Conservation (phyloP, 192 early-diverging fungal species). For the Phycomyces blakesleeanus region DNA sequence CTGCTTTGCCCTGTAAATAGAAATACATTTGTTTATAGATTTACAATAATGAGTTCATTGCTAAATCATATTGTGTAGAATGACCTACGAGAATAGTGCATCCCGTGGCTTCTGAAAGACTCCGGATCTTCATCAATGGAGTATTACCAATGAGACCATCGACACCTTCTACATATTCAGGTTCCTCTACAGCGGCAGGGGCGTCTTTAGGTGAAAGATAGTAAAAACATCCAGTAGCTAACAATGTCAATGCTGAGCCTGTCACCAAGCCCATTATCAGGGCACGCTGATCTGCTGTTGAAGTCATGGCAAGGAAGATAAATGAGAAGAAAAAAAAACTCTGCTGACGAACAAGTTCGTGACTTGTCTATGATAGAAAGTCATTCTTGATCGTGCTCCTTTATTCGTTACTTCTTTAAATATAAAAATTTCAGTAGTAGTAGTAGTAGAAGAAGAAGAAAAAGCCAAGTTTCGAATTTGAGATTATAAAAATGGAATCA, state of each 20-base stretch:
- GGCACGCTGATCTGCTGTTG: constrained; percentile 7
- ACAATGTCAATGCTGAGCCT: constrained; percentile 1
- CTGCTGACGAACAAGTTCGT: not conserved
- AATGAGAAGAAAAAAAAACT: not conserved
- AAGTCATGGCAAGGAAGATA: too few relatives aligned
- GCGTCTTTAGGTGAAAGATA: not conserved
- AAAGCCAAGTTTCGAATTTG: not conserved
- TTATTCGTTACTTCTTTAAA: not conserved
- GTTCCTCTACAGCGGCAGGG: not conserved
- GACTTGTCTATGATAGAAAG: not conserved
- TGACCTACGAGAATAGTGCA: constrained; percentile 77
- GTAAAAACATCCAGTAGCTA: constrained; percentile 1
- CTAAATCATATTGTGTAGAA: not conserved
- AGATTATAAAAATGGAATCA: not conserved
- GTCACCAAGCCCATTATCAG: constrained; percentile 3
- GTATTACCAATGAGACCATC: constrained; percentile 89
- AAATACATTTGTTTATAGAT: not conserved
- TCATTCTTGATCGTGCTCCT: too few relatives aligned
- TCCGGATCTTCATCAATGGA: constrained; percentile 81
- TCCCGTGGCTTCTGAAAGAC: constrained; percentile 84
- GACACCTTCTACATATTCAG: constrained; percentile 61
- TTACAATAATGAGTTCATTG: not conserved
- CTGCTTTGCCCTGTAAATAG: constrained; percentile 36
- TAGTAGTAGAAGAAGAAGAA: not conserved
- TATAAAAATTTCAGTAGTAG: not conserved